Conservation (phyloP, 2,329 filamentous ascomycete genomes). For the Ciborinia camelliae region DNA sequence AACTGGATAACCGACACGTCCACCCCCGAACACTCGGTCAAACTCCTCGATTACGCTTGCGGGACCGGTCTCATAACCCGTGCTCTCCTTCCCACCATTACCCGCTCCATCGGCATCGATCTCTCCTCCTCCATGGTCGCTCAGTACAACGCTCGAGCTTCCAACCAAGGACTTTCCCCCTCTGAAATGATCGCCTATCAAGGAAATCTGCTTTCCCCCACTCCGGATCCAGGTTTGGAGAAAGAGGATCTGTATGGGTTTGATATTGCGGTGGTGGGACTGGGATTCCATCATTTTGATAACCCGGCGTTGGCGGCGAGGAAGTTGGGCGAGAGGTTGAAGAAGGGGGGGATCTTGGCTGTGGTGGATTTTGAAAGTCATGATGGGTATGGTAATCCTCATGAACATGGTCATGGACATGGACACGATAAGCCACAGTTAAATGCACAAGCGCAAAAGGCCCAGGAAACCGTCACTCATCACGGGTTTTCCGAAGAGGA, state of each 20-base stretch:
- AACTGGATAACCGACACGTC: slow-evolving; percentile 43
- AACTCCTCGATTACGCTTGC: slow-evolving; percentile 71
- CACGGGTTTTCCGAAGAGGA: slow-evolving; percentile 62
- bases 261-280: slow-evolving; percentile 61
- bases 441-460: slow-evolving; percentile 32
- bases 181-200: slow-evolving; percentile 55
- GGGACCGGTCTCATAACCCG: slow-evolving; percentile 55
- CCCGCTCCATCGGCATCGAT: slow-evolving; percentile 65
- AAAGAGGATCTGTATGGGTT: slow-evolving; percentile 60
- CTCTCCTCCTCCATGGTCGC: slow-evolving; percentile 68
- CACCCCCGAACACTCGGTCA: background rate
- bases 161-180: slow-evolving; percentile 49
- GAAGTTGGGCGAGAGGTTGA: slow-evolving; percentile 58
- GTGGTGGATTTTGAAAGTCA: slow-evolving; percentile 66
- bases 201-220: slow-evolving; percentile 52
- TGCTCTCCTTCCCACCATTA: slow-evolving; percentile 57
- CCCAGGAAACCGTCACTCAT: slow-evolving; percentile 56
- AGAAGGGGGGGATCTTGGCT: slow-evolving; percentile 62
- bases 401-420: slow-evolving; percentile 28
- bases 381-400: slow-evolving; percentile 25
- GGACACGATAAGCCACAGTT: slow-evolving; percentile 18
- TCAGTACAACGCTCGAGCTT: slow-evolving; percentile 60
- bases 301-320: slow-evolving; percentile 58
- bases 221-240: background rate
- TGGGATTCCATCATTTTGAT: slow-evolving; percentile 66